phyloP scores from a whole-genome alignment of 768 basidiomycete species.

The Hebeloma cylindrosporum region DNA sequence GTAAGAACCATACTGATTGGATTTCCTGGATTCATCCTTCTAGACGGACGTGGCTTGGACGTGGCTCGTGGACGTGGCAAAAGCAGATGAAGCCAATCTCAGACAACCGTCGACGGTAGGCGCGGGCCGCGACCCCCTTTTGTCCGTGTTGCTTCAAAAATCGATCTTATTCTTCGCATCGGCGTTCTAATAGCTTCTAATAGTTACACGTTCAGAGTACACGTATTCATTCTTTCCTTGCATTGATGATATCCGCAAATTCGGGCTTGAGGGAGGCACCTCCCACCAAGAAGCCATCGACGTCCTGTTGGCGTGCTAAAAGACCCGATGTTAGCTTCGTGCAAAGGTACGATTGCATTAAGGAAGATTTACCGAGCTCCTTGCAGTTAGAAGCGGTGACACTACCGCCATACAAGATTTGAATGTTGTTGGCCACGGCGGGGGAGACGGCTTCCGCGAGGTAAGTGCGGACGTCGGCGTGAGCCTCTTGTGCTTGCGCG shows the following conservation, averaged over 20 bases:
- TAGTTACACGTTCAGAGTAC: no score
- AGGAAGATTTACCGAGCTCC: conserved; percentile 69
- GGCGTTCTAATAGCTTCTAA: no score
- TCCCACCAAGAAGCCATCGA: conserved; percentile 98
- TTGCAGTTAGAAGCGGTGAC: conserved; percentile 87
- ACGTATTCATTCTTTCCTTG: conserved; percentile 37
- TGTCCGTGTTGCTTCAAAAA: no score
- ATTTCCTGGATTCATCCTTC: no score
- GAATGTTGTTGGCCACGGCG: conserved; percentile 66
- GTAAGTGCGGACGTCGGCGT: conserved; percentile 78
- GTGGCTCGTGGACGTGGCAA: no score
- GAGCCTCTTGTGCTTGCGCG: conserved; percentile 91
- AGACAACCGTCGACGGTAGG: no score
- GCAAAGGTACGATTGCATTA: not conserved
- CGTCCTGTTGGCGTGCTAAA: conserved; percentile 72
- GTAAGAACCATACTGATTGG: no score
- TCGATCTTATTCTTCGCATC: no score
- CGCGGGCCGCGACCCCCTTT: no score
- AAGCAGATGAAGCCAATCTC: no score
- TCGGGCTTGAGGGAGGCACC: conserved; percentile 98
- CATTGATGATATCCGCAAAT: conserved; percentile 90
- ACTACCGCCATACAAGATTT: conserved; percentile 96
- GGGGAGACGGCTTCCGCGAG: conserved; percentile 63
- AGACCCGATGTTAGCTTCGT: conserved; percentile 2
- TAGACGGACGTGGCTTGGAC: no score